phyloP scores from a whole-genome alignment of 2,329 filamentous ascomycete genomes.

The Colletotrichum eremochloae region DNA sequence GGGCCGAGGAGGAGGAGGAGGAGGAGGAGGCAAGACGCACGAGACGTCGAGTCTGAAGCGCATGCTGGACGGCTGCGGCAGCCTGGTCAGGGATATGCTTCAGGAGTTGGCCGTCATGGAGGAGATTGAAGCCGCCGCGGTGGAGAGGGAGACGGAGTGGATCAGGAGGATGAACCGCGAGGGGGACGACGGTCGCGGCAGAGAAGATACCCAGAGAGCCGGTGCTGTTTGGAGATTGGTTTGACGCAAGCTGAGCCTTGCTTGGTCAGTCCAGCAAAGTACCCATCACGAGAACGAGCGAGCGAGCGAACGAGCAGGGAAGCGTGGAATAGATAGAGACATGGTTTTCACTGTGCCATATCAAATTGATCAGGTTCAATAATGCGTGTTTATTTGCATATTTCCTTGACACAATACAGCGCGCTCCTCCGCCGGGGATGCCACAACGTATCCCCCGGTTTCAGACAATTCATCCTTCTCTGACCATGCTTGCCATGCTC shows the following conservation, averaged over 20 bases:
- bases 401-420: neutral
- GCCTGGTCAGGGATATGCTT: slow-evolving; percentile 70
- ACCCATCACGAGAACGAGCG: neutral
- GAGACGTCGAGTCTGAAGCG: slow-evolving; percentile 57
- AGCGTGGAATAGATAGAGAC: neutral
- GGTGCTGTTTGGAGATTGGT: slow-evolving; percentile 63
- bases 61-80: slow-evolving; percentile 62
- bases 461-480: neutral
- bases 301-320: neutral
- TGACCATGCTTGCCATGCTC: neutral
- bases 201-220: slow-evolving; percentile 51
- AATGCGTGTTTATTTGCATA: neutral
- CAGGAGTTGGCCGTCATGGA: slow-evolving; percentile 74
- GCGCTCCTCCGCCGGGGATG: neutral
- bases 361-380: neutral
- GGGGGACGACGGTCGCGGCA: slow-evolving; percentile 50
- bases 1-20: slow-evolving; percentile 37
- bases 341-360: neutral
- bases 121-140: slow-evolving; percentile 69
- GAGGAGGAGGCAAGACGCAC: slow-evolving; percentile 38
- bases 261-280: neutral
- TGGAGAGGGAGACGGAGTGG: slow-evolving; percentile 70
- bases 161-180: slow-evolving; percentile 66
- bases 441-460: neutral
- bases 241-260: neutral